A percentile compares a stretch with the other conserved stretches of the same genome.
Evolutionary conservation across 345 rosid species (phyloP).

Genomic region (Clarkia xantiana): DNA sequence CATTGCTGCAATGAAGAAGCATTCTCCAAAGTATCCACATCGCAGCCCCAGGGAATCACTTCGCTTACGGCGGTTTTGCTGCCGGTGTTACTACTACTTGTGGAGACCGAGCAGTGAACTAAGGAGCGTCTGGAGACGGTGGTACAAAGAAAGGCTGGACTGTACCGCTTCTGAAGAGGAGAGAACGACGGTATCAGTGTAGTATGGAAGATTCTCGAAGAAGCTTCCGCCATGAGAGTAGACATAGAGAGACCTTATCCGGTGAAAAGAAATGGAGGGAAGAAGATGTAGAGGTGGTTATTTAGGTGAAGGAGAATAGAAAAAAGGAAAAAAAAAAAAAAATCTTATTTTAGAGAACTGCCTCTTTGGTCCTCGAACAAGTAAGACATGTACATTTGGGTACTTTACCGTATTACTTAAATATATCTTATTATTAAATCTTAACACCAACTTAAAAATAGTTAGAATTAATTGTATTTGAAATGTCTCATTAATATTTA

Average conservation of each 20-base stretch:
- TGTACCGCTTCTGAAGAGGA: background rate
- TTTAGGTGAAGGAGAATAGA: too few relatives aligned
- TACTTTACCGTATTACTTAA: too few relatives aligned
- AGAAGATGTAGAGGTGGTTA: background rate
- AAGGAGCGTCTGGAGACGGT: background rate
- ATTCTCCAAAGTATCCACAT: constrained; percentile 29
- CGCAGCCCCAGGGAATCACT: constrained; percentile 15
- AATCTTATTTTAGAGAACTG: too few relatives aligned
- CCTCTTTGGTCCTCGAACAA: too few relatives aligned
- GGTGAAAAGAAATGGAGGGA: constrained; percentile 1
- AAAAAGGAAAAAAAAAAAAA: too few relatives aligned
- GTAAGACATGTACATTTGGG: too few relatives aligned
- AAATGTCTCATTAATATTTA: too few relatives aligned
- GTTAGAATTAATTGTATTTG: too few relatives aligned
- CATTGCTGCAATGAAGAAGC: constrained; percentile 64
- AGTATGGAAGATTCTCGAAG: constrained; percentile 4
- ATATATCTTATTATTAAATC: too few relatives aligned
- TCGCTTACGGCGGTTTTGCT: background rate
- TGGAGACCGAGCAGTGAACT: constrained; percentile 11
- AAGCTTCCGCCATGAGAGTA: constrained; percentile 8
- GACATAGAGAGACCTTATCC: constrained; percentile 7
- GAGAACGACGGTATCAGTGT: constrained; percentile 6
- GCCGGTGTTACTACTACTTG: constrained; percentile 1
- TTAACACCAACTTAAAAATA: too few relatives aligned
- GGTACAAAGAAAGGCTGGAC: background rate